phyloP scores from a whole-genome alignment of 139 green algal species.

The Coccomyxa sp. region DNA sequence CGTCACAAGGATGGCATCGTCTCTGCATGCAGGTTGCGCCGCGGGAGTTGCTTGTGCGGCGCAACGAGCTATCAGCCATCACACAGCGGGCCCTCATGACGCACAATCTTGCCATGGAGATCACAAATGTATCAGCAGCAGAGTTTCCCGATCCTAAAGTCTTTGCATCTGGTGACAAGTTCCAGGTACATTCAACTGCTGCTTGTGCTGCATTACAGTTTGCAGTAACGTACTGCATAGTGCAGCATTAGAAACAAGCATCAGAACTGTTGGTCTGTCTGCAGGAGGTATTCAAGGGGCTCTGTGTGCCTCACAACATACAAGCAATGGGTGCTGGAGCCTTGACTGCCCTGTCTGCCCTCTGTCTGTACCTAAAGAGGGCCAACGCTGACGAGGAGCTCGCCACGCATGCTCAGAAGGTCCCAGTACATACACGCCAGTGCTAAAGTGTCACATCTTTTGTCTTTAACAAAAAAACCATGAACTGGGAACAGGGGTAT shows the following conservation, averaged over 20 bases:
- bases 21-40: constrained; percentile 20
- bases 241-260: background rate
- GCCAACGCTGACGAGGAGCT: constrained; percentile 16
- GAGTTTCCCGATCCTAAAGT: constrained; percentile 20
- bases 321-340: background rate
- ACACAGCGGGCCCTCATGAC: constrained; percentile 15
- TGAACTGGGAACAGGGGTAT: background rate
- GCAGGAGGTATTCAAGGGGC: background rate
- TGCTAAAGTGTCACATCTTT: background rate
- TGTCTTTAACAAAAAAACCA: background rate
- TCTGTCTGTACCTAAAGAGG: constrained; percentile 18
- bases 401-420: constrained; percentile 4
- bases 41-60: constrained; percentile 19
- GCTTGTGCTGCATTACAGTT: background rate
- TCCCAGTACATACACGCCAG: background rate
- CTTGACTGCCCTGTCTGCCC: constrained; percentile 22
- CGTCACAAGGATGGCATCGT: background rate
- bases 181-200: background rate
- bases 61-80: background rate
- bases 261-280: background rate
- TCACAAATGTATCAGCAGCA: constrained; percentile 3
- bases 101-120: constrained; percentile 8
- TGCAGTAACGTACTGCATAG: background rate
- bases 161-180: background rate
- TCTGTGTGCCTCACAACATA: background rate